Base-by-base conservation (phyloP, 768 basidiomycete genomes). In the Lactifluus hygrophoroides region DNA sequence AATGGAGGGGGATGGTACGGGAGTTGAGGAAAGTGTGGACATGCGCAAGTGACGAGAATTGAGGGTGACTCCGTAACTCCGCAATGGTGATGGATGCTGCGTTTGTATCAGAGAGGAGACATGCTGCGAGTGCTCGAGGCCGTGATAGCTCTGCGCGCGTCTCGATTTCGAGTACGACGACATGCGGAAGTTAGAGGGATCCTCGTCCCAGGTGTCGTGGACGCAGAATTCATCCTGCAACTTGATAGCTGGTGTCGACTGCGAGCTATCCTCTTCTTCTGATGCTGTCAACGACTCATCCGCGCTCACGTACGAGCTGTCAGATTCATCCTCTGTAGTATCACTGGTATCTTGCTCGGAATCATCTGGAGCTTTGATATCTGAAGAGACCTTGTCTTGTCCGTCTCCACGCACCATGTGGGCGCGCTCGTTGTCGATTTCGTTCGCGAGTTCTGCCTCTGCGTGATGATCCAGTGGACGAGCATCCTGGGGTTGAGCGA, bases 381-480 rank as follows among this genome's bases (percentile, higher is more conserved):
- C 27, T 44, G 54, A 51, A 27, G 70, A 64, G 37, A 72, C 73
- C 17, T 72, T 76, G 65, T 83, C 83, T 4, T 81, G 75, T 17
- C 89, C 89, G 67, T 90, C 89, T 28, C 87, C 87, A 51, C 83
- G 75, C 14, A 92, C 89, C 38, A 90, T 76, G 21, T 80, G 81
- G 3, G 83, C 75, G 9, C 79, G 76, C 38, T 83, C 82, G 60
- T 77, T 87, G 64, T 82, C 80, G 27, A 88, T 88, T 66, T 92
- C 90, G 50, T 79, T 69, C 57, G 83, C 86, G 17, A 92, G 75
- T 27, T 74, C 77, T 44, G 74, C 76, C 69, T 89, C 85, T 5
- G 81, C 80, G 23, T 75, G 69, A 21, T 72, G 70, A 43, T 76
- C 80, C 48, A 90, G 76, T 34, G 74, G 68, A 63, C 80, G 79